These are phyloP conservation scores for Pseudovirgaria hyperparasitica DNA, from an alignment of 2,329 filamentous ascomycete species.

Conservation along the genomic window DNA sequence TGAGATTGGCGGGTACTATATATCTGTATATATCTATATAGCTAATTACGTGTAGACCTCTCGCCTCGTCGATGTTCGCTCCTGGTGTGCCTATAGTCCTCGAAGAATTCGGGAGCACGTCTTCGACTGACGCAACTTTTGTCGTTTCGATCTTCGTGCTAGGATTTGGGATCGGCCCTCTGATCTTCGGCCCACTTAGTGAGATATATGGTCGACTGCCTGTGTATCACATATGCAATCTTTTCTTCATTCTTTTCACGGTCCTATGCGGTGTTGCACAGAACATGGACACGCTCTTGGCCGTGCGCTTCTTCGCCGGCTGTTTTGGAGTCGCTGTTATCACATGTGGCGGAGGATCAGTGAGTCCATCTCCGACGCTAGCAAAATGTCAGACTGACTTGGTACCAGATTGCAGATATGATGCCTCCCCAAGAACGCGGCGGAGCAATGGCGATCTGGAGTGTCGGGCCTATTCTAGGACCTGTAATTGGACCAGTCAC, in stretches of 20 bases:
- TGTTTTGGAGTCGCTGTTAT: constrained; percentile 19
- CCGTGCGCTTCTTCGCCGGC: constrained; percentile 23
- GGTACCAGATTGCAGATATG: constrained; percentile 23
- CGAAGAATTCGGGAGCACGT: constrained; percentile 16
- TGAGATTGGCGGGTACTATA: no score
- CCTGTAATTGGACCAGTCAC: constrained; percentile 22
- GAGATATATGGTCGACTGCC: constrained; percentile 21
- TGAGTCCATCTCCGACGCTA: no score
- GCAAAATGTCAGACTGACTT: neutral
- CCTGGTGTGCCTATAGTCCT: constrained; percentile 16
- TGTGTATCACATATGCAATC: constrained; percentile 26
- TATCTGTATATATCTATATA: neutral
- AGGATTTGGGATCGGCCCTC: constrained; percentile 25
- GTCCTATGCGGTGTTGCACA: constrained; percentile 24
- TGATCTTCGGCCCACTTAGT: constrained; percentile 23
- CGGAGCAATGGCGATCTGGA: constrained; percentile 24
- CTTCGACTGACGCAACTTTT: constrained; percentile 19
- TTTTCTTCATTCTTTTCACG: constrained; percentile 40
- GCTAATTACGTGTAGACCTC: constrained; percentile 13
- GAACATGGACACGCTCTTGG: constrained; percentile 24
- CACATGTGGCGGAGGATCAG: constrained; percentile 23
- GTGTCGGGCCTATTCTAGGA: constrained; percentile 22
- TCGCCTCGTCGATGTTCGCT: constrained; percentile 24
- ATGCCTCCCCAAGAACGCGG: constrained; percentile 21
- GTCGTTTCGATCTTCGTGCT: constrained; percentile 27